Base-by-base conservation (phyloP, 2,329 filamentous ascomycete species). In the Akanthomyces dipterigenus region DNA sequence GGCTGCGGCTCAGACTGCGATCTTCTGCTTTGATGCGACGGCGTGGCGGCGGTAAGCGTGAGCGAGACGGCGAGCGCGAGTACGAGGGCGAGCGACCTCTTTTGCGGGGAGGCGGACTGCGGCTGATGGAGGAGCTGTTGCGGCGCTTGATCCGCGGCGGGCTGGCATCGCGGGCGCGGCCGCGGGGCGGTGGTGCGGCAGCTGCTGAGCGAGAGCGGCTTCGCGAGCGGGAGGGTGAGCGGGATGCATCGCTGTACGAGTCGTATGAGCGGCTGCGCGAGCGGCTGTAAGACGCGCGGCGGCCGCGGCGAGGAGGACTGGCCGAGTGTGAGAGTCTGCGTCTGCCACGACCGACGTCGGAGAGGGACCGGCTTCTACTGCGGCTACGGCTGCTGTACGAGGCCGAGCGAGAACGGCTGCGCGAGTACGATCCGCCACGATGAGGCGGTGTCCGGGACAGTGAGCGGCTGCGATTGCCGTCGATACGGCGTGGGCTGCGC, bases 381-480 rank as follows among this genome's bases (percentile, higher is more conserved):
- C 48, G 82, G 66, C 71, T 81, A 24, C 71, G 82, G 66, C 71
- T 81, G 24, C 71, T 77, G 43, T 80, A 83, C 60, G 67, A 67
- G 6, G 66, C 65, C 8, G 69, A 69, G 16, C 64, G 72, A 4
- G 73, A 73, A 22, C 70, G 67, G 53, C 70, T 71, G 62, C 69
- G 68, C 12, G 72, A 73, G 55, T 65, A 66, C 26, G 66, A 69
- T 7, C 69, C 66, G 8, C 62, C 65, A 43, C 63, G 63, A 55
- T 66, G 64, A 3, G 70, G 64, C 4, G 71, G 70, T 3, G 71
- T 68, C 28, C 69, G 67, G 16, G 71, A 73, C 24, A 65, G 54
- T 2, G 70, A 66, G n/a, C 71, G 66, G 22, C 70, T 69, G 36
- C 70, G 66, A 6, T 65, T 70, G 40, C 54, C 61, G 16, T 7